phyloP scores from a whole-genome alignment of 2,329 filamentous ascomycete species.

The Alternaria gaisen region DNA sequence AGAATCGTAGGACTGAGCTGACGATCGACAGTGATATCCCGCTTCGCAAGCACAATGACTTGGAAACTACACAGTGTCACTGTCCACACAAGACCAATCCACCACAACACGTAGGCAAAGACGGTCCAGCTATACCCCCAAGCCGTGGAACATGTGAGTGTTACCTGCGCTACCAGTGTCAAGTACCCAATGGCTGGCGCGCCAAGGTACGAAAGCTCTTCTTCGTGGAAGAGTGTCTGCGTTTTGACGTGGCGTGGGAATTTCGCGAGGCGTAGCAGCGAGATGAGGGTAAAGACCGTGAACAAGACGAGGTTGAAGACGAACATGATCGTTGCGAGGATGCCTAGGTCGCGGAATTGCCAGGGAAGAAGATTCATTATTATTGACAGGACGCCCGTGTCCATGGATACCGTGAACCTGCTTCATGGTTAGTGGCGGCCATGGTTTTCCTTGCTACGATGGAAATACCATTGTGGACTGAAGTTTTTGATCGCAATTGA shows the following conservation, averaged over 20 bases:
- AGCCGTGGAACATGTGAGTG: constrained; percentile 69
- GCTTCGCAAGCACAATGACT: constrained; percentile 25
- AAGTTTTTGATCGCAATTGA: constrained; percentile 30
- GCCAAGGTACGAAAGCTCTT: constrained; percentile 72
- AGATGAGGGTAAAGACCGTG: constrained; percentile 17
- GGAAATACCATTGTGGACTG: constrained; percentile 23
- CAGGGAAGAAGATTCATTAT: constrained; percentile 65
- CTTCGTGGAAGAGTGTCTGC: constrained; percentile 64
- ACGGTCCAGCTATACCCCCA: constrained; percentile 70
- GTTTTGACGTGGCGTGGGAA: constrained; percentile 16
- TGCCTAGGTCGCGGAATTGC: constrained; percentile 61
- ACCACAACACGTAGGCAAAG: constrained; percentile 46
- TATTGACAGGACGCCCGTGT: constrained; percentile 68
- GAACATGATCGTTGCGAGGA: constrained; percentile 27
- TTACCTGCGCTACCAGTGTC: constrained; percentile 70
- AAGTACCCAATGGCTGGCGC: constrained; percentile 68
- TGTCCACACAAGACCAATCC: constrained; percentile 32
- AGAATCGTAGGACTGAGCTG: constrained; percentile 24
- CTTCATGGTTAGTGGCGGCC: neutral
- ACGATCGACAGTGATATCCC: constrained; percentile 19
- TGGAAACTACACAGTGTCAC: constrained; percentile 23
- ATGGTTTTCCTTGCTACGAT: neutral
- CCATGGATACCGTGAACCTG: constrained; percentile 55
- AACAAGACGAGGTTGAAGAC: constrained; percentile 29
- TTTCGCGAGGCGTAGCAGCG: constrained; percentile 14